Conservation (phyloP, 306 rosid genomes). For the Rosa multiflora region DNA sequence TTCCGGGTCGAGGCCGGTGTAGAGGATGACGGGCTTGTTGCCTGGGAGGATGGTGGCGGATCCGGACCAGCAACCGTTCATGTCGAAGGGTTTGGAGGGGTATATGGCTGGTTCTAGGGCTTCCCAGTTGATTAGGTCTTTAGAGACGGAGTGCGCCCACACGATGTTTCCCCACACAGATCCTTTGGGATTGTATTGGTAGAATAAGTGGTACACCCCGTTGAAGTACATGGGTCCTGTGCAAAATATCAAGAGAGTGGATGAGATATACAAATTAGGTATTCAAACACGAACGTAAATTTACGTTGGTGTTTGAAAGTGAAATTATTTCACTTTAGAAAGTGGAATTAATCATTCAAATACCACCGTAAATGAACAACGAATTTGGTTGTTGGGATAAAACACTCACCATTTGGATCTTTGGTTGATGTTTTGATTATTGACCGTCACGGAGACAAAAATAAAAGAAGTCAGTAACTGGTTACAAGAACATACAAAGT, state of each 20-base stretch:
- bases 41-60: conserved; percentile 27
- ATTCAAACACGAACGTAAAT: too few relatives aligned
- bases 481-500: not conserved
- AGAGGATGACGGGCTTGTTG: conserved; percentile 20
- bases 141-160: conserved; percentile 28
- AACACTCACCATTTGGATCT: conserved; percentile 24
- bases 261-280: not conserved
- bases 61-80: conserved; percentile 30
- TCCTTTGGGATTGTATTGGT: conserved; percentile 31
- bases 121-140: conserved; percentile 26
- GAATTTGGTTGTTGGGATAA: not conserved
- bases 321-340: not conserved
- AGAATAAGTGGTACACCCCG: conserved; percentile 30
- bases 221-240: conserved; percentile 27
- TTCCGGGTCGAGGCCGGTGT: conserved; percentile 21
- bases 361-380: not conserved
- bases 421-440: not conserved
- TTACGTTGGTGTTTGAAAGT: too few relatives aligned
- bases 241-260: not conserved
- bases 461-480: not conserved
- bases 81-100: conserved; percentile 22
- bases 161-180: conserved; percentile 27
- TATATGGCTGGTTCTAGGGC: conserved; percentile 14
- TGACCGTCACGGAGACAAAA: not conserved
- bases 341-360: not conserved